Conservation (phyloP, 2,329 filamentous ascomycete species). For the Cercospora sp. region DNA sequence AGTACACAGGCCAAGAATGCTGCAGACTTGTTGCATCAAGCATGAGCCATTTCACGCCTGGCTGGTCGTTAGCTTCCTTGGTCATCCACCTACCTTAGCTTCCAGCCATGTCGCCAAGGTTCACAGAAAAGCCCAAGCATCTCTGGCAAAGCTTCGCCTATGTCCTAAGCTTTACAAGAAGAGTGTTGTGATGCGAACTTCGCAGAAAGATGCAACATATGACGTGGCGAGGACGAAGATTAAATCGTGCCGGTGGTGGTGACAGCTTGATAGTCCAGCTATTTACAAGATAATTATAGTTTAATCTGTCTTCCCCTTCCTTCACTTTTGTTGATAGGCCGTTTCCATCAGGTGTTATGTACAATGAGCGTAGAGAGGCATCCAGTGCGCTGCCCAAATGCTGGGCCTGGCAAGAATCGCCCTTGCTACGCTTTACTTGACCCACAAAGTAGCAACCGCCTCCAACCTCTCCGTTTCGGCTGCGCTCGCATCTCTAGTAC, state of each 20-base stretch:
- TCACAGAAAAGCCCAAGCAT: not conserved
- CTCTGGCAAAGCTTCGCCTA: not conserved
- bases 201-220: not conserved
- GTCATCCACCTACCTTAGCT: not conserved
- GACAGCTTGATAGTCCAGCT: not conserved
- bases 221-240: not conserved
- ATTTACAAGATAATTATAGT: not conserved
- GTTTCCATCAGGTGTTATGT: not conserved
- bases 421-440: not conserved
- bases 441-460: conserved; percentile 16
- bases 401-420: not conserved
- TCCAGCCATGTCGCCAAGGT: not conserved
- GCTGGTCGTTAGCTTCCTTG: not conserved
- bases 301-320: not conserved
- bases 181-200: not conserved
- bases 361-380: not conserved
- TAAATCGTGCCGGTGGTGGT: not conserved
- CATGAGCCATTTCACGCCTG: not conserved
- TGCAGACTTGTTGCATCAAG: not conserved
- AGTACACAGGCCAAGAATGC: no score
- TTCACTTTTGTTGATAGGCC: not conserved
- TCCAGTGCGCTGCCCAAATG: not conserved
- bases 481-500: not conserved
- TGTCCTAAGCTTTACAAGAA: not conserved
- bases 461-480: conserved; percentile 13